Evolutionary conservation across 2,329 filamentous ascomycete genomes (phyloP).

Genomic region (Nothophoma quercina): DNA sequence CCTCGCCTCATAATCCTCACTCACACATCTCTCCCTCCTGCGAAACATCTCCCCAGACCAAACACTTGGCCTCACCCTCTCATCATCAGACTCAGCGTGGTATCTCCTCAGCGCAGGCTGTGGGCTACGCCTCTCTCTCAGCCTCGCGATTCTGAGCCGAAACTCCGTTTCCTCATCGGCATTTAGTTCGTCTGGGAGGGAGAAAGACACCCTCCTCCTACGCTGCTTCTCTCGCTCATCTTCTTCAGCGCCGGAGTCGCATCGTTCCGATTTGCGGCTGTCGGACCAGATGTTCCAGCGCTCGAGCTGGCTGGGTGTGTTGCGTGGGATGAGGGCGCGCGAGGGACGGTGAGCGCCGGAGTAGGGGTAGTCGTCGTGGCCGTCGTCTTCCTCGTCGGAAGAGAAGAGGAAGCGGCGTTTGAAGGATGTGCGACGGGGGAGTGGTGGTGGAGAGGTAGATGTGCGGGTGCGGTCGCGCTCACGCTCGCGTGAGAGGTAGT

Average conservation of each 20-base stretch:
- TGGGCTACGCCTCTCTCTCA: neutral
- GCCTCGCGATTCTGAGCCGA: slow-evolving; percentile 29
- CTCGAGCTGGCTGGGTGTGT: slow-evolving; percentile 29
- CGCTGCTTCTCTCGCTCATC: slow-evolving; percentile 1
- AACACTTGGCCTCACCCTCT: slow-evolving; percentile 9
- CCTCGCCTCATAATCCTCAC: slow-evolving; percentile 37
- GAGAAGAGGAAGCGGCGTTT: slow-evolving; percentile 35
- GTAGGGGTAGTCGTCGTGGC: slow-evolving; percentile 45
- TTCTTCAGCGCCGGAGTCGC: slow-evolving; percentile 13
- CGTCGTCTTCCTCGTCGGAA: slow-evolving; percentile 35
- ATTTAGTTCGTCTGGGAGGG: slow-evolving; percentile 18
- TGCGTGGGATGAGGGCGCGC: slow-evolving; percentile 36
- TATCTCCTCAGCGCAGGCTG: slow-evolving; percentile 10
- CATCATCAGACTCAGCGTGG: slow-evolving; percentile 2
- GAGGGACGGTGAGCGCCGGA: slow-evolving; percentile 27
- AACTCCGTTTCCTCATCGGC: slow-evolving; percentile 33
- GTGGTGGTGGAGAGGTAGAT: slow-evolving; percentile 24
- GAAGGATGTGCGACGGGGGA: slow-evolving; percentile 33
- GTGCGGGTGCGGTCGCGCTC: slow-evolving; percentile 33
- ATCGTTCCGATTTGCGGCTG: neutral
- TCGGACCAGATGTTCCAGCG: slow-evolving; percentile 44
- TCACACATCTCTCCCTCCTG: slow-evolving; percentile 35
- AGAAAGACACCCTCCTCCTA: slow-evolving; percentile 13
- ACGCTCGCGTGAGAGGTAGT: slow-evolving; percentile 27
- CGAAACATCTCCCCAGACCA: slow-evolving; percentile 35